phyloP scores from a whole-genome alignment of 805 yeast genomes.

The Ogataea saltuana region DNA sequence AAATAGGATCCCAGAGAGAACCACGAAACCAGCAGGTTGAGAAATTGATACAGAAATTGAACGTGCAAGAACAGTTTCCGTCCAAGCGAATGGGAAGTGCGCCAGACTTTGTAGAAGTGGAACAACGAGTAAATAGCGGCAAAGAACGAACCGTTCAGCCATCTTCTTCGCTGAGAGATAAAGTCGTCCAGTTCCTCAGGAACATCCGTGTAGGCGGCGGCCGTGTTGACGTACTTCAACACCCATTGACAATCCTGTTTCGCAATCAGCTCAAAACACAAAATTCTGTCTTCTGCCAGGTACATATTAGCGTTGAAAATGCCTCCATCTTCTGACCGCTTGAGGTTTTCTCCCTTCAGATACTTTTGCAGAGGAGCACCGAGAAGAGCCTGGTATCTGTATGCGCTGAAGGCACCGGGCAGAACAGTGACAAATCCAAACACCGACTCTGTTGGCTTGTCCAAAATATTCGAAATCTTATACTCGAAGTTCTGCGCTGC shows the following conservation, averaged over 20 bases:
- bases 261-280: slow-evolving; percentile 95
- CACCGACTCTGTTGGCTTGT: slow-evolving; percentile 92
- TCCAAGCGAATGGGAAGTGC: slow-evolving; percentile 65
- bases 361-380: slow-evolving; percentile 88
- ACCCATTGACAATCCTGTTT: slow-evolving; percentile 73
- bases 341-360: slow-evolving; percentile 87
- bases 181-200: slow-evolving; percentile 87
- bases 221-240: slow-evolving; percentile 80
- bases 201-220: slow-evolving; percentile 93
- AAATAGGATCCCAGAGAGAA: slow-evolving; percentile 89
- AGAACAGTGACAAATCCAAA: slow-evolving; percentile 93
- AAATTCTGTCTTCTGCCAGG: slow-evolving; percentile 92
- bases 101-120: slow-evolving; percentile 76
- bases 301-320: slow-evolving; percentile 95
- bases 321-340: slow-evolving; percentile 62
- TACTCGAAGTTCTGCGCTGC: slow-evolving; percentile 98
- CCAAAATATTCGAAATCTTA: slow-evolving; percentile 90
- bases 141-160: slow-evolving; percentile 96
- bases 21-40: slow-evolving; percentile 83
- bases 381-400: slow-evolving; percentile 77
- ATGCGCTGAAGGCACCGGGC: slow-evolving; percentile 97
- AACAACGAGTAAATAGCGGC: slow-evolving; percentile 87
- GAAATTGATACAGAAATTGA: slow-evolving; percentile 76
- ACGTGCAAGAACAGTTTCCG: slow-evolving; percentile 73
- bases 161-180: slow-evolving; percentile 88